Percentiles rank a stretch among this genome's conserved stretches.
Conservation (phyloP, 1,139 yeast species). For the Suhomyces bokatorum region DNA sequence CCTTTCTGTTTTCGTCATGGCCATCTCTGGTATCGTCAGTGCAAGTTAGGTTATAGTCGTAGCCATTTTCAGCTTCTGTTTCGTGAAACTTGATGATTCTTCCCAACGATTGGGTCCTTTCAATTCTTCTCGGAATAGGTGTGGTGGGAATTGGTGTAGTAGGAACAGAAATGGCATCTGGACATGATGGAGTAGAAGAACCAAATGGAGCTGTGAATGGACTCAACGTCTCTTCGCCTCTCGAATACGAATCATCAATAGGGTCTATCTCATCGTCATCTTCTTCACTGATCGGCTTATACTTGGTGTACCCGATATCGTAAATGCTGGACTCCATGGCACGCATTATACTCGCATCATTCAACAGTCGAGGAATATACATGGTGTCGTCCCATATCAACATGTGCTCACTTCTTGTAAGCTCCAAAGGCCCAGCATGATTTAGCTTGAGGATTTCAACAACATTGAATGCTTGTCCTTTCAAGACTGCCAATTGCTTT, state of each 20-base stretch:
- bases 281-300: neutral
- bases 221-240: neutral
- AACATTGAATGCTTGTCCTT: slow-evolving; percentile 79
- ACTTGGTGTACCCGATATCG: slow-evolving; percentile 14
- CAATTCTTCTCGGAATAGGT: neutral
- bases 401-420: slow-evolving; percentile 59
- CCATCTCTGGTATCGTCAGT: slow-evolving; percentile 10
- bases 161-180: neutral
- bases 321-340: slow-evolving; percentile 26
- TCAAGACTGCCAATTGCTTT: slow-evolving; percentile 67
- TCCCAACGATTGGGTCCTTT: neutral
- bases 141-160: neutral
- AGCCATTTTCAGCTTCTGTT: slow-evolving; percentile 9
- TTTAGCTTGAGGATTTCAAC: slow-evolving; percentile 61
- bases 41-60: slow-evolving; percentile 15
- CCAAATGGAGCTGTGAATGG: neutral
- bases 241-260: neutral
- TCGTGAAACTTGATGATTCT: neutral
- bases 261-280: neutral
- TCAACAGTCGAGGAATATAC: slow-evolving; percentile 49
- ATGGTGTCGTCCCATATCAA: slow-evolving; percentile 62
- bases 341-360: slow-evolving; percentile 16
- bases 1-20: slow-evolving; percentile 35
- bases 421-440: slow-evolving; percentile 67
- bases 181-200: neutral